Base-by-base conservation (phyloP, 192 early-diverging fungal species). In the Podila verticillata region DNA sequence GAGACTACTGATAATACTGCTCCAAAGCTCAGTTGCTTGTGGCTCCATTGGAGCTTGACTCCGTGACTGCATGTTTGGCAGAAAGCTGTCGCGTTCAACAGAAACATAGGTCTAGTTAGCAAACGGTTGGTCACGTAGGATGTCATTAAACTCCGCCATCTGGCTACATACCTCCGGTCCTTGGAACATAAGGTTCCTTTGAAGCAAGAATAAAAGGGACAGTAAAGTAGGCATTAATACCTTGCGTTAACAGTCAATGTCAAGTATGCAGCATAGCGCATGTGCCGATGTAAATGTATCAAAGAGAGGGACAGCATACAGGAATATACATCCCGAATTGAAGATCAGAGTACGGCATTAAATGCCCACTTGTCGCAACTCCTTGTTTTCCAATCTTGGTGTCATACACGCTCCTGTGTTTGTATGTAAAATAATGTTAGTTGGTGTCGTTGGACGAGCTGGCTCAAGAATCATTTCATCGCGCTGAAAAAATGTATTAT, bases 341-440 rank as follows among this genome's bases (percentile, higher is more conserved):
- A n/a, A 78, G 68, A 39, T 78, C 74, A 7, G 68, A 78, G n/a
- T 65, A 78, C 6, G 68, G 74, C 51, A 70, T 70, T 22, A 78
- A 54, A 44, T 70, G 74, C n/a, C 74, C 74, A 48, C 74, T 66
- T 29, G 68, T 66, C 20, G 68, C 66, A 30, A 78, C 57, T 29
- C 68, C 74, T 65, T 57, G 57, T 35, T 61, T 78, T n/a, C 68
- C 74, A 49, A 68, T 51, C 19, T 65, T 66, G n/a, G 74, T 51
- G 44, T 78, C 74, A 31, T 78, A 78, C 3, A 78, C 47, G 54
- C 58, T 70, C 48, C 74, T 75, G 65, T 24, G n/a, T 44, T 44
- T 44, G 39, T 44, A 44, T 44, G 39, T 13, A 36, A 39, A 24
- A 35, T 56, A 13, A 64, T 29, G 51, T 4, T 34, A 31, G 48